phyloP scores from a whole-genome alignment of 768 basidiomycete species.

The Terana coerulea region DNA sequence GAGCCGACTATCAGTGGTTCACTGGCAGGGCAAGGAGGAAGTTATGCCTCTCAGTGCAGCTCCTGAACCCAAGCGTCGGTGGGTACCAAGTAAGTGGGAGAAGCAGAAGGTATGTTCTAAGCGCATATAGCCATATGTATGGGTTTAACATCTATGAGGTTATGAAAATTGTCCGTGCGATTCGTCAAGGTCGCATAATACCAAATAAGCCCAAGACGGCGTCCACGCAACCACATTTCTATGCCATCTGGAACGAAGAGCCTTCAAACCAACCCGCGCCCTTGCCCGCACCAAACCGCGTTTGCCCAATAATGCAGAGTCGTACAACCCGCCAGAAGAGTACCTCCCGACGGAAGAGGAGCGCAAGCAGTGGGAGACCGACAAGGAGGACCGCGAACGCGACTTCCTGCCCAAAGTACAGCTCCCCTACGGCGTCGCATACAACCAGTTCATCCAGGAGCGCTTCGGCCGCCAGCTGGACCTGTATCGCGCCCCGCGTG shows the following conservation, averaged over 20 bases:
- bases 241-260: constrained; percentile 83
- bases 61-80: constrained; percentile 94
- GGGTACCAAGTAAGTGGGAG: constrained; percentile 99
- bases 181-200: constrained; percentile 90
- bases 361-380: constrained; percentile 72
- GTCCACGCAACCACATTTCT: constrained; percentile 63
- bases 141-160: constrained; percentile 52
- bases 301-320: constrained; percentile 92
- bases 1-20: constrained; percentile 94
- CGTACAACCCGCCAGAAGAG: constrained; percentile 97
- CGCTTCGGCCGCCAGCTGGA: constrained; percentile 93
- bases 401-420: constrained; percentile 89
- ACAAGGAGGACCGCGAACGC: constrained; percentile 85
- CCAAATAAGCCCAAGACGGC: constrained; percentile 83
- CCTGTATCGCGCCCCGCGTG: constrained; percentile 91
- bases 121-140: background rate
- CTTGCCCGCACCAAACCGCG: constrained; percentile 89
- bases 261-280: constrained; percentile 78
- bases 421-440: constrained; percentile 88
- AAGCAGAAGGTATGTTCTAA: constrained; percentile 79
- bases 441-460: constrained; percentile 88
- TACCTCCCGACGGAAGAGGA: constrained; percentile 87
- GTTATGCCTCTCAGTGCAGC: constrained; percentile 88
- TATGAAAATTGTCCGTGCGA: constrained; percentile 99
- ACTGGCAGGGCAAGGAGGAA: constrained; percentile 93